These are phyloP conservation scores for Aspergillus carbonarius DNA, from an alignment of 2,329 filamentous ascomycete species.

Conservation along the genomic window DNA sequence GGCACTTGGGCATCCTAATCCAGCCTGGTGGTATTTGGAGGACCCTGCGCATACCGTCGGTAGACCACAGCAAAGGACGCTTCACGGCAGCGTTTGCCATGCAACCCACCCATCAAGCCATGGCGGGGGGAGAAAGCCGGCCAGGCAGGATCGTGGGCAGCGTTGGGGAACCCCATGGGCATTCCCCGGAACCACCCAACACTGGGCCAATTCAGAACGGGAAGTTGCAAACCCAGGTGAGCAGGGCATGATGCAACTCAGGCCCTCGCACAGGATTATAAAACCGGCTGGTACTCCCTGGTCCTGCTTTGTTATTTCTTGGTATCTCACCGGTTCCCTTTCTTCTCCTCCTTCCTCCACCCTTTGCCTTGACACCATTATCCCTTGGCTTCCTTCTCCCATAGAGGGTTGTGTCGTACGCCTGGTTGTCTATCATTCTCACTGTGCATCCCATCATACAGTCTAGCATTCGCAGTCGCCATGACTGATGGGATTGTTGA, in stretches of 20 bases:
- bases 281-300: background rate
- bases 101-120: background rate
- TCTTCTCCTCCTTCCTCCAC: background rate
- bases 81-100: background rate
- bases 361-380: background rate
- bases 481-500: conserved; percentile 46
- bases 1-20: background rate
- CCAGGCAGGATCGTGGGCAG: background rate
- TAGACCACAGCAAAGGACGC: background rate
- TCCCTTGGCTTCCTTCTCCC: background rate
- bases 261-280: background rate
- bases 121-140: background rate
- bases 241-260: background rate
- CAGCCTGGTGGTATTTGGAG: background rate
- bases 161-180: conserved; percentile 17
- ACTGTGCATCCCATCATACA: background rate
- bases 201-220: conserved; percentile 11
- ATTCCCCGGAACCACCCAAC: conserved; percentile 16
- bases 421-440: background rate
- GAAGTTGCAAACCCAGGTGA: background rate
- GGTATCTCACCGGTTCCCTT: background rate
- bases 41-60: background rate
- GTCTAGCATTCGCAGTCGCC: conserved; percentile 3
- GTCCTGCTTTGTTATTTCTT: background rate
- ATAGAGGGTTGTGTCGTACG: background rate